Evolutionary conservation across 73 alveolate species (phyloP).

Genomic region (Effrenium voratum): DNA sequence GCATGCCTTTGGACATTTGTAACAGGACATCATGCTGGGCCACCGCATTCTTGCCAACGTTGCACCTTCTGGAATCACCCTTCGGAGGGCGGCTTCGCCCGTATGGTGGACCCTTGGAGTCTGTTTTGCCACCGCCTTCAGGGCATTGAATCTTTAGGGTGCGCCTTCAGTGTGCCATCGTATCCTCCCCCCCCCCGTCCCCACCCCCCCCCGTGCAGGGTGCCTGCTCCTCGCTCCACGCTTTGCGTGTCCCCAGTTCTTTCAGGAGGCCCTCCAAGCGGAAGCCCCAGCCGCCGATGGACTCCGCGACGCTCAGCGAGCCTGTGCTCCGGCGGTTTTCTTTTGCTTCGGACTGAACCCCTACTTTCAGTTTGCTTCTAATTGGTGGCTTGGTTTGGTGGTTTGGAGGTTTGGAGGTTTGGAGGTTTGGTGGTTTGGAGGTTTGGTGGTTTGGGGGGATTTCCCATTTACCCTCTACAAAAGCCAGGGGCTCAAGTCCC

Average conservation of each 20-base stretch:
- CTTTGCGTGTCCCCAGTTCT: constrained; percentile 18
- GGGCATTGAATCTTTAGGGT: background rate
- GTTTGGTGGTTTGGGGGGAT: too few species aligned
- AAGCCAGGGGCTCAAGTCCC: too few species aligned
- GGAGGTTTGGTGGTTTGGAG: too few species aligned
- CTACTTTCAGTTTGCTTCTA: too few species aligned
- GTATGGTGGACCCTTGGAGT: background rate
- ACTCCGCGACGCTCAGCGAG: constrained; percentile 83
- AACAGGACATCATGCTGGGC: too few species aligned
- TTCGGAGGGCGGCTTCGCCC: background rate
- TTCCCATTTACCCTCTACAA: too few species aligned
- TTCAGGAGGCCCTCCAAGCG: constrained; percentile 12
- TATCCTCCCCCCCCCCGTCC: background rate
- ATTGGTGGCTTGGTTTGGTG: too few species aligned
- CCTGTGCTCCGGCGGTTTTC: too few species aligned
- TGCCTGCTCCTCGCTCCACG: constrained; percentile 47
- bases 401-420: too few species aligned
- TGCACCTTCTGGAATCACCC: background rate
- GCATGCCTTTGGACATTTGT: too few species aligned
- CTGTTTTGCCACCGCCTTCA: background rate
- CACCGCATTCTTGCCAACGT: background rate
- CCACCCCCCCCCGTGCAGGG: background rate
- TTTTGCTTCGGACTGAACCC: too few species aligned
- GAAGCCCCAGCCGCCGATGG: constrained; percentile 83
- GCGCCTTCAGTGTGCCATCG: background rate